phyloP scores from a whole-genome alignment of 352 stramenopile species.

The Hyaloperonospora arabidopsidis region DNA sequence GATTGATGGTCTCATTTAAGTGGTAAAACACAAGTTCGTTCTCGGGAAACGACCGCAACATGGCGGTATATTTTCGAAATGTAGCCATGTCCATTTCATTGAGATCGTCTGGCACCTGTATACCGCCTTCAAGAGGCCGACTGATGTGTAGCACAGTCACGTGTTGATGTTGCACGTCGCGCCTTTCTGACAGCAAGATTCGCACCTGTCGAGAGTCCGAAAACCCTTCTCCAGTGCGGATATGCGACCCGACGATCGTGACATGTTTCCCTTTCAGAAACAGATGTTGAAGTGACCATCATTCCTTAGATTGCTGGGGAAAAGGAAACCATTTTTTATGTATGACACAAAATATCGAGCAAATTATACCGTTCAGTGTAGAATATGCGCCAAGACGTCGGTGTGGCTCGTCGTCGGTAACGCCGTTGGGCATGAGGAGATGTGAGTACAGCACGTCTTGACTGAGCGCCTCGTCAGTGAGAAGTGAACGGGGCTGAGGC shows the following conservation, averaged over 20 bases:
- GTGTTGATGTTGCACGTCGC: slow-evolving; percentile 40
- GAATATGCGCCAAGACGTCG: slow-evolving; percentile 41
- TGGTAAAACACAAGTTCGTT: slow-evolving; percentile 68
- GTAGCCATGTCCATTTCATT: slow-evolving; percentile 69
- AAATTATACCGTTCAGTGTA: slow-evolving; percentile 49
- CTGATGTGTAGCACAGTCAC: slow-evolving; percentile 66
- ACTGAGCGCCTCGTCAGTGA: slow-evolving; percentile 31
- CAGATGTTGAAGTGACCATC: slow-evolving; percentile 20
- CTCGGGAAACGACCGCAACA: slow-evolving; percentile 64
- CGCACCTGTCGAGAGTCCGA: slow-evolving; percentile 45
- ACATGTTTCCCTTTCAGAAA: slow-evolving; percentile 40
- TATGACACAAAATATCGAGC: not conserved
- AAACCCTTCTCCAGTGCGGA: slow-evolving; percentile 49
- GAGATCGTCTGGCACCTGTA: slow-evolving; percentile 58
- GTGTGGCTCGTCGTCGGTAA: slow-evolving; percentile 6
- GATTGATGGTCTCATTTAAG: slow-evolving; percentile 50
- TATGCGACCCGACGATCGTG: slow-evolving; percentile 44
- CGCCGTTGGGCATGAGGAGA: slow-evolving; percentile 30
- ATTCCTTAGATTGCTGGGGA: slow-evolving; percentile 4
- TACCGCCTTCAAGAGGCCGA: slow-evolving; percentile 53
- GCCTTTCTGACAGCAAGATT: slow-evolving; percentile 63
- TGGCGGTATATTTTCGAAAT: slow-evolving; percentile 68
- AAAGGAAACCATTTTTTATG: slow-evolving; percentile 8
- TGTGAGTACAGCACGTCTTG: slow-evolving; percentile 49
- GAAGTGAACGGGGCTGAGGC: slow-evolving; percentile 52